Base-by-base conservation (phyloP, 208 protist species). In the Trypanosoma theileri region DNA sequence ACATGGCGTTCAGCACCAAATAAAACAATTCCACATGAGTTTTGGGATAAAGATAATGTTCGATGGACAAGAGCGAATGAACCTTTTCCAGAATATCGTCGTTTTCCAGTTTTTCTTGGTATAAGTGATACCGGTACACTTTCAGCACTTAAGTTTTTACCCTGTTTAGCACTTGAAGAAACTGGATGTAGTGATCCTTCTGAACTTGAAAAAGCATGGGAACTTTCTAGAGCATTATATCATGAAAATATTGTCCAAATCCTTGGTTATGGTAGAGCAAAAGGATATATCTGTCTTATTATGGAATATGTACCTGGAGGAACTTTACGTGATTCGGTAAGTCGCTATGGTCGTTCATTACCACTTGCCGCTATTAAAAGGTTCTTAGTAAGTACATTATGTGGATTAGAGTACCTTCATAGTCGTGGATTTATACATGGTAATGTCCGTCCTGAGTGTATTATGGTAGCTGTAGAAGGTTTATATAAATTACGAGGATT, bases 381-480 rank as follows among this genome's bases (percentile, higher is more conserved):
- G 41, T 88, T 66, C 69, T 69, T 72, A n/a, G 75, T 79, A 4
- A 67, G 76, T 41, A 66, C 75, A 31, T 71, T 84, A 26, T 73
- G 75, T 21, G 76, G 63, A n/a, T 59, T 88, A 31, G 73, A 88
- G 16, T 78, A 81, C 57, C 63, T 88, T 61, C 82, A 88, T 62
- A 68, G 19, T 19, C 64, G 59, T 13, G 73, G 73, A 46, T 46
- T 80, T 40, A 67, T 81, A 35, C 82, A 85, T 63, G 82, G 82
- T 12, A 68, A 66, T 45, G 44, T 85, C 14, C 68, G 59, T 41
- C 82, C 76, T 0, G 59, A 79, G 19, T 70, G 67, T 57, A 68
- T 85, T 9, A 57, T 88, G 28, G 28, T 82, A 3, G 79, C 79
- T 31, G 66, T 71, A 19, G 79, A 83, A 21, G 79, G 79, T n/a